Conservation (phyloP, 441 rosid species). For the Metrosideros polymorpha region DNA sequence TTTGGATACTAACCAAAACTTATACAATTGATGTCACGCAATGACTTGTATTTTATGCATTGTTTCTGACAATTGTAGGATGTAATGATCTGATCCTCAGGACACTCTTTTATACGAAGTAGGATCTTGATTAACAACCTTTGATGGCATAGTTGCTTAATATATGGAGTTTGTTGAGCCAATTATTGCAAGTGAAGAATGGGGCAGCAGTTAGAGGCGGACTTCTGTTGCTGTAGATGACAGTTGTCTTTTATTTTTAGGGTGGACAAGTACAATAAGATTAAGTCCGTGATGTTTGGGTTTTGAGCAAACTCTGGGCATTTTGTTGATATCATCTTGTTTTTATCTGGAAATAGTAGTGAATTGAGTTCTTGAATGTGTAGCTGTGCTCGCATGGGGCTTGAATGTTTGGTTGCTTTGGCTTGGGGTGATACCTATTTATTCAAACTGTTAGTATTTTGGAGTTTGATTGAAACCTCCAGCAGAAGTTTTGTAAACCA, state of each 20-base stretch:
- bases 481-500: not conserved
- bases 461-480: not conserved
- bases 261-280: not conserved
- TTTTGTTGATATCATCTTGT: not conserved
- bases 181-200: not conserved
- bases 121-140: not conserved
- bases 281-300: not conserved
- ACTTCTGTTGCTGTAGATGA: not conserved
- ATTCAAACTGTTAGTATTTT: not conserved
- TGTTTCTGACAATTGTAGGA: not conserved
- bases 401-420: not conserved
- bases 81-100: not conserved
- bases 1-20: not conserved
- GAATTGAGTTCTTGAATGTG: not conserved
- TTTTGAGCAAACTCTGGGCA: not conserved
- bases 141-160: not conserved
- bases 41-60: not conserved
- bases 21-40: not conserved
- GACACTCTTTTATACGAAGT: not conserved
- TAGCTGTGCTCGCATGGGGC: not conserved
- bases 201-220: not conserved
- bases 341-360: not conserved
- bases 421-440: not conserved
- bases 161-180: not conserved
- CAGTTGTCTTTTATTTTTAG: not conserved